Conservation (phyloP, 73 alveolate species). For the Chromera velia region DNA sequence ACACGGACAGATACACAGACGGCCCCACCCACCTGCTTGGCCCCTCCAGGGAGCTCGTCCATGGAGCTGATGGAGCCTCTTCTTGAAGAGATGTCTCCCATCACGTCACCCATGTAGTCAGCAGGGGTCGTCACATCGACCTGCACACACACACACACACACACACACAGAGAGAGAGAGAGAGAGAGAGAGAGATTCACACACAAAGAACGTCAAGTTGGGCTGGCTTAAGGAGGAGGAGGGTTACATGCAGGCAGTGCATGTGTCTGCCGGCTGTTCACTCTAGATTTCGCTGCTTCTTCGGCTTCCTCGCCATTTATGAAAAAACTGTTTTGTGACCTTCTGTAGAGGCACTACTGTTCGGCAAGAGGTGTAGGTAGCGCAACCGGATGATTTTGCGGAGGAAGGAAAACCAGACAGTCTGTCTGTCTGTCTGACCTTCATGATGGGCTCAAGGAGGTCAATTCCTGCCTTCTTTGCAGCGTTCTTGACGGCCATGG, state of each 20-base stretch:
- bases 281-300: too few relatives aligned
- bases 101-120: slow-evolving; percentile 56
- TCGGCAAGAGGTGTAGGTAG: too few relatives aligned
- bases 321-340: too few relatives aligned
- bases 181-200: too few relatives aligned
- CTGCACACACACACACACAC: not conserved
- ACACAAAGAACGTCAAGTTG: too few relatives aligned
- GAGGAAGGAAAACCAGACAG: too few relatives aligned
- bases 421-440: slow-evolving; percentile 1
- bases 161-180: not conserved
- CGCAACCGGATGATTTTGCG: too few relatives aligned
- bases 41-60: slow-evolving; percentile 23
- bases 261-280: too few relatives aligned
- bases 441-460: slow-evolving; percentile 43
- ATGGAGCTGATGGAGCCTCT: slow-evolving; percentile 53
- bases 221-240: too few relatives aligned
- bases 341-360: too few relatives aligned
- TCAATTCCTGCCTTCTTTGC: not conserved
- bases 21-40: not conserved
- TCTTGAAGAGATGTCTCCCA: slow-evolving; percentile 57
- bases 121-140: slow-evolving; percentile 57
- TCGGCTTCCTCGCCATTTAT: too few relatives aligned
- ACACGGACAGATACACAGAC: not conserved
- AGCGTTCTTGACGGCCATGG: slow-evolving; percentile 20
- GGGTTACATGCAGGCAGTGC: too few relatives aligned